Evolutionary conservation across 2,329 filamentous ascomycete genomes (phyloP), one percentile per base, ranked within the genome.

Genomic region (Calonectria pauciramosa): DNA sequence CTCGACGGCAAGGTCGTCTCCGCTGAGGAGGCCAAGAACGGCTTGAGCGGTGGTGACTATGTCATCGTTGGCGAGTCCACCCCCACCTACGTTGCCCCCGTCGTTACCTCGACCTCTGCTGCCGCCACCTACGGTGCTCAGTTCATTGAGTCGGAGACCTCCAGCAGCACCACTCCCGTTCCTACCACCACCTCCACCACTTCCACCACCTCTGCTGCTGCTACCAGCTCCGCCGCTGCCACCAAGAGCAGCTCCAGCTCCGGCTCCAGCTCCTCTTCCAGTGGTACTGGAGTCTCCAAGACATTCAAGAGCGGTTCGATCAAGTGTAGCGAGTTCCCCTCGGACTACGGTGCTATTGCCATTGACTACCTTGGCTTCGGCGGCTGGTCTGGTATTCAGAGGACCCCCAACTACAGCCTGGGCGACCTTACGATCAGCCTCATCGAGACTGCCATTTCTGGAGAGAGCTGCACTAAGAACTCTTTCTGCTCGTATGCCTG

Each of bases 401-500:
- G 89, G 68, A 86, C 88, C 18, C 89, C 90, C 70, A 87, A 88
- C 75, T 92, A 88, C 82, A 86, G 83, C n/a, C 72, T 87, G 34
- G 85, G 84, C 32, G 69, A 71, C 23, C 11, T 88, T 88, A 60
- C 82, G 47, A 93, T 97, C 82, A 88, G 86, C 83, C 90, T 91
- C 74, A 95, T 96, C 75, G 88, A 91, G 67, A 93, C 92, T 51
- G 92, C 90, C 32, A 85, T 93, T 60, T 87, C 87, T 23, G 94
- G 93, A 20, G 86, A 91, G 20, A 85, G 85, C 74, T 96, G 95
- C 87, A 84, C 81, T 11, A 81, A 88, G 13, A 93, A 92, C 64
- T 86, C 89, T 73, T 96, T 96, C 89, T 98, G 96, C 90, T 98
- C 96, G 2, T 99, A 99, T 82, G 93, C 95, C 71, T 99, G 97